Base-by-base conservation (phyloP, 2,329 filamentous ascomycete genomes). In the Neophaeococcomyces aloes region DNA sequence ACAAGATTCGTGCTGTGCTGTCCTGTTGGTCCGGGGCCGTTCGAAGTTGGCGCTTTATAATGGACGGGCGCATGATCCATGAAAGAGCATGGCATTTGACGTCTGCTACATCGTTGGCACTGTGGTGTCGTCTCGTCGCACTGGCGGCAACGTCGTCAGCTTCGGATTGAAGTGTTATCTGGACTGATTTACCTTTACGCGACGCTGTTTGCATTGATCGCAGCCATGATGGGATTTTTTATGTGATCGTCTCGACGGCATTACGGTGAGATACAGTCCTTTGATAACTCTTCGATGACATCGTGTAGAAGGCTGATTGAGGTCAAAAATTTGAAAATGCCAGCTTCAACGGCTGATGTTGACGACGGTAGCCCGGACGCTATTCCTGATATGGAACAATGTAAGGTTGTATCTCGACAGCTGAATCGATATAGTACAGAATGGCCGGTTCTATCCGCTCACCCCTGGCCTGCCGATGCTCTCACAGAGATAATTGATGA, bases 171-270 rank as follows among this genome's bases (percentile, higher is more conserved):
- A 2, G 29, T 21, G 23, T 19, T 23, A 18, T n/a, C 8, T 30
- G 30, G 14, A 30, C 17, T 32, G 7, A 47, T 50, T 50, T 21
- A 56, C 53, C 50, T 56, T 56, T 38, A 56, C 53, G 38, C 52
- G 48, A 21, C 53, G 47, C 7, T 48, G 43, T 40, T 56, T 56
- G 43, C 53, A 56, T 37, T 56, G 52, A 29, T 42, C 29, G 35
- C 53, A 56, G 4, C 53, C 53, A 37, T 56, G 53, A 42, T 54
- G 53, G 11, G 50, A 53, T 30, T 56, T 56, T 7, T 52, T 56
- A 44, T 56, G 53, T 29, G 50, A 50, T 35, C 52, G 44, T 18
- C 53, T 45, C 15, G 53, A 56, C 27, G 53, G 53, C 53, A 56
- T 55, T 19, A 14, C 33, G 15, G 5, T 19, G 33, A 5, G 15